A percentile compares a stretch with the other conserved stretches of the same genome.
Evolutionary conservation across 768 basidiomycete species (phyloP).

Genomic region (Boletus tomentosulus): DNA sequence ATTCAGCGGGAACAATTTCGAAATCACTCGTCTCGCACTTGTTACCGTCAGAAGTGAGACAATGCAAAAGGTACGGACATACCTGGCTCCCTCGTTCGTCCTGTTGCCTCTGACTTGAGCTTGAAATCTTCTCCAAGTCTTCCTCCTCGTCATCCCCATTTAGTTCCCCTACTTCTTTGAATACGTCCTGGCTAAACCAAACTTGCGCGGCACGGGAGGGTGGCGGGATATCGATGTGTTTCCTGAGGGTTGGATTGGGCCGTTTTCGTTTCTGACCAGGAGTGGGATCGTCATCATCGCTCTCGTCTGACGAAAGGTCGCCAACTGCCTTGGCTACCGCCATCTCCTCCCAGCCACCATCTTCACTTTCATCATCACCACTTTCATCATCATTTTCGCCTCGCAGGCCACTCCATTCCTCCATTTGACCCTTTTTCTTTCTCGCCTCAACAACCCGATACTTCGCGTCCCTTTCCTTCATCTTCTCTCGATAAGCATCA

Average conservation of each 20-base stretch:
- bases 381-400: conserved; percentile 36
- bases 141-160: conserved; percentile 26
- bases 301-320: conserved; percentile 51
- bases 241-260: conserved; percentile 34
- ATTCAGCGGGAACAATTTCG: conserved; percentile 66
- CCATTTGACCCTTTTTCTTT: conserved; percentile 65
- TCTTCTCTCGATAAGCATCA: conserved; percentile 74
- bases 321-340: conserved; percentile 49
- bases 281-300: conserved; percentile 35
- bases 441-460: conserved; percentile 79
- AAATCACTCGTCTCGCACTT: conserved; percentile 47
- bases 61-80: background rate
- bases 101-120: conserved; percentile 31
- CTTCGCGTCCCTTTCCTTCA: conserved; percentile 84
- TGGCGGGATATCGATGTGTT: conserved; percentile 31
- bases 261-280: conserved; percentile 42
- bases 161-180: conserved; percentile 49
- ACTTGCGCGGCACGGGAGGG: conserved; percentile 62
- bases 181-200: conserved; percentile 97
- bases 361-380: conserved; percentile 37
- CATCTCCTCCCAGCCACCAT: conserved; percentile 71
- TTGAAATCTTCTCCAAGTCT: conserved; percentile 24
- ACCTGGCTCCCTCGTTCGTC: conserved; percentile 30
- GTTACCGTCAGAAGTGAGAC: conserved; percentile 10
- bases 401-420: conserved; percentile 79